Evolutionary conservation across 116 monocot species (phyloP).

Genomic region (Trichopus zeylanicus): DNA sequence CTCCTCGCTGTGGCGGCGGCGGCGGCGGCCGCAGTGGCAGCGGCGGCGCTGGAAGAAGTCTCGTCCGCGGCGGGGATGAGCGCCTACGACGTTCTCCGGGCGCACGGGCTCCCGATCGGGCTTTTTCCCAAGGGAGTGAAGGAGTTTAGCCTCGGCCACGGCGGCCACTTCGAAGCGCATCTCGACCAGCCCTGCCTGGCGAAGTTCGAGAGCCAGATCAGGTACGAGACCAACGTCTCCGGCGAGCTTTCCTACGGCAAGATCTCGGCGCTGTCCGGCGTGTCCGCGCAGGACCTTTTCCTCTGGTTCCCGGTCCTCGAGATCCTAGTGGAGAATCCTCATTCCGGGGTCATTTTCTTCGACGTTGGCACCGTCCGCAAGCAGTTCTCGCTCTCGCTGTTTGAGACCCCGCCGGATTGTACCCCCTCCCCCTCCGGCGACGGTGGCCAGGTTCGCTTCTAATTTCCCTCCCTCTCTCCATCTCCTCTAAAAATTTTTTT

Average conservation of each 20-base stretch:
- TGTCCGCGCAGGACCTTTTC: constrained; percentile 51
- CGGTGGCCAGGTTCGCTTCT: not conserved
- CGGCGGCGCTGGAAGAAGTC: too few species aligned
- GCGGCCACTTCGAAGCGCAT: constrained; percentile 25
- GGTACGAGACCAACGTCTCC: constrained; percentile 32
- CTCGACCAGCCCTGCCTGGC: constrained; percentile 35
- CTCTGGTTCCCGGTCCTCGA: constrained; percentile 49
- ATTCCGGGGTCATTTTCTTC: constrained; percentile 50
- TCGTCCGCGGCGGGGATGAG: not conserved
- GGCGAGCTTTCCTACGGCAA: constrained; percentile 33
- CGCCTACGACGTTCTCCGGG: constrained; percentile 24
- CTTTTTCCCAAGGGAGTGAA: constrained; percentile 32
- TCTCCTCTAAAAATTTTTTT: too few species aligned
- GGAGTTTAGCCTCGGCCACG: constrained; percentile 21
- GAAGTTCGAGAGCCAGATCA: constrained; percentile 32
- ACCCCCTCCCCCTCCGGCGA: not conserved
- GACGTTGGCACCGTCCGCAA: constrained; percentile 45
- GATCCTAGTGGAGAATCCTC: constrained; percentile 42
- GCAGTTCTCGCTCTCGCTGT: constrained; percentile 39
- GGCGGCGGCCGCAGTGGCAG: not conserved
- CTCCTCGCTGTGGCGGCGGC: not conserved
- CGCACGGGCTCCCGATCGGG: constrained; percentile 40
- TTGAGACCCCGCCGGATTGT: constrained; percentile 50
- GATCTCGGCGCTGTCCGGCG: constrained; percentile 36
- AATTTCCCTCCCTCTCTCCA: not conserved